Conservation (phyloP, 2,329 filamentous ascomycete species). For the Trichophyton benhamiae region DNA sequence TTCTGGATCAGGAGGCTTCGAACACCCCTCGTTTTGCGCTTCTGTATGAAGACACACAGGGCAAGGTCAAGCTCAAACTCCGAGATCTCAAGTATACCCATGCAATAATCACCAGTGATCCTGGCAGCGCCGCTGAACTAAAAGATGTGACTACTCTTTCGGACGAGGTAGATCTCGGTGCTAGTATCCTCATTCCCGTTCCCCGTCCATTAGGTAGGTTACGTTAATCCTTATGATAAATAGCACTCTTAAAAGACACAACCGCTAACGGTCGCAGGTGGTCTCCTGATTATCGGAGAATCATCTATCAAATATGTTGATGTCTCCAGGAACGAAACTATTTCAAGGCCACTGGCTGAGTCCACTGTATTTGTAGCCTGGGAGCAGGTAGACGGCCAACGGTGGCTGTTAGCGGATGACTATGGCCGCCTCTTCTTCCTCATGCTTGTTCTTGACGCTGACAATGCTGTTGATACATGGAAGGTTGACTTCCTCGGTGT, state of each 20-base stretch:
- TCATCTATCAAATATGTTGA: slow-evolving; percentile 78
- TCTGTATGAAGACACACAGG: slow-evolving; percentile 51
- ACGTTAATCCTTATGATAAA: neutral
- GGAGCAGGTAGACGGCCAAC: slow-evolving; percentile 67
- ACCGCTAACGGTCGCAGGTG: slow-evolving; percentile 23
- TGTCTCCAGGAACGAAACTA: slow-evolving; percentile 54
- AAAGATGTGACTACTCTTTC: slow-evolving; percentile 40
- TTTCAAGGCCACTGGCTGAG: slow-evolving; percentile 54
- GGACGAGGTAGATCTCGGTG: slow-evolving; percentile 46
- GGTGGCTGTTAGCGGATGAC: slow-evolving; percentile 84
- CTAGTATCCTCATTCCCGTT: slow-evolving; percentile 51
- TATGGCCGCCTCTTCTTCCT: slow-evolving; percentile 79
- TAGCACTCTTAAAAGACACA: neutral
- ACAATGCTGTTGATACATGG: slow-evolving; percentile 59
- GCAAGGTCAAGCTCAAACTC: slow-evolving; percentile 44
- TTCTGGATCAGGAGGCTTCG: slow-evolving; percentile 44
- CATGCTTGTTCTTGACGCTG: slow-evolving; percentile 55
- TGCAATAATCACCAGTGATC: slow-evolving; percentile 34
- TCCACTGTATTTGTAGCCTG: slow-evolving; percentile 84
- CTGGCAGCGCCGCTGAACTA: slow-evolving; percentile 39
- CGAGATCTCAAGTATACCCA: slow-evolving; percentile 43
- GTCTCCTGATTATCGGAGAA: slow-evolving; percentile 63
- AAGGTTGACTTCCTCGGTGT: slow-evolving; percentile 53
- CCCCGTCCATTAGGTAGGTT: slow-evolving; percentile 41
- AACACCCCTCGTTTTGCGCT: slow-evolving; percentile 50